Conservation (phyloP, 805 yeast genomes). For the Metschnikowia kunwiensis region DNA sequence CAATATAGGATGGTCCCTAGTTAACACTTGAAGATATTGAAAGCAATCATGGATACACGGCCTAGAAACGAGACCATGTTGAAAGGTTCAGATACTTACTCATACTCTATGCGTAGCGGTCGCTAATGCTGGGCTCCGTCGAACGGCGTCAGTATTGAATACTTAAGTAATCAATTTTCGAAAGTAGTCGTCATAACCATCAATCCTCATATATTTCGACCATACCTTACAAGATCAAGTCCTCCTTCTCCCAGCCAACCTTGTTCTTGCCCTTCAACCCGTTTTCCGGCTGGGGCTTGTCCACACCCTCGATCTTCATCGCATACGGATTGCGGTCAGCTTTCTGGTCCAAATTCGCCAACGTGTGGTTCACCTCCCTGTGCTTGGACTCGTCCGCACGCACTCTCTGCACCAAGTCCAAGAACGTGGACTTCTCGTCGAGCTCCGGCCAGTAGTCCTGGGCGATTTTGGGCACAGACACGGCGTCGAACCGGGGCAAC, state of each 20-base stretch:
- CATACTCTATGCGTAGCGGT: too few species aligned
- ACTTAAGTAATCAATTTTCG: too few species aligned
- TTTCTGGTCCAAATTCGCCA: constrained; percentile 56
- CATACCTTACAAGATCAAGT: constrained; percentile 24
- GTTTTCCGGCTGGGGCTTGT: constrained; percentile 36
- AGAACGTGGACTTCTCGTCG: constrained; percentile 48
- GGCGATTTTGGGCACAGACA: constrained; percentile 57
- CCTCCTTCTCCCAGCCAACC: constrained; percentile 42
- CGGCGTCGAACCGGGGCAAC: constrained; percentile 45
- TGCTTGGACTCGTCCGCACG: constrained; percentile 80
- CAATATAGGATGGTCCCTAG: too few species aligned
- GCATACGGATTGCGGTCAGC: constrained; percentile 69
- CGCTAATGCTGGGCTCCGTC: too few species aligned
- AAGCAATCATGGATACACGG: too few species aligned
- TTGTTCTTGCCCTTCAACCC: constrained; percentile 32
- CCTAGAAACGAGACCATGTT: too few species aligned
- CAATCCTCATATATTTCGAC: background rate
- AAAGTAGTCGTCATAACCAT: too few species aligned
- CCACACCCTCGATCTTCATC: constrained; percentile 34
- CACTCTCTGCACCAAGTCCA: constrained; percentile 56
- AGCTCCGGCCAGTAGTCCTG: constrained; percentile 59
- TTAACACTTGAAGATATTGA: too few species aligned
- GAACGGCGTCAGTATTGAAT: too few species aligned
- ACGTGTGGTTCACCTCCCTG: constrained; percentile 75
- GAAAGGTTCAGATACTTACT: too few species aligned